phyloP scores from a whole-genome alignment of 495 filamentous ascomycete genomes.

The Xanthoparmelia taractica region DNA sequence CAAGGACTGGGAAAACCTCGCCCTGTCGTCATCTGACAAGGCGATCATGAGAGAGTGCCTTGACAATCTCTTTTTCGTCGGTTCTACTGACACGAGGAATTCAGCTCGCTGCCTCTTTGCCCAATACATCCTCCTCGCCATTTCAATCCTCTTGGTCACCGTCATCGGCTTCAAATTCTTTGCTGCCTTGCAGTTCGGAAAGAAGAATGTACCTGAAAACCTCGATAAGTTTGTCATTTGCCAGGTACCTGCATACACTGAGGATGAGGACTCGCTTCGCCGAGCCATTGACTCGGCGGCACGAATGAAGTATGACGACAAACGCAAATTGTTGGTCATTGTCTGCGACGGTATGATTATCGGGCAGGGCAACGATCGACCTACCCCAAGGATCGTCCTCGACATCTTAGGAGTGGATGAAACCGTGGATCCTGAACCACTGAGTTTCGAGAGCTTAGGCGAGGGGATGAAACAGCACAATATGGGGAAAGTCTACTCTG shows the following conservation, averaged over 20 bases:
- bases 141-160: conserved; percentile 69
- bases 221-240: conserved; percentile 98
- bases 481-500: conserved; percentile 98
- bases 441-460: conserved; percentile 94
- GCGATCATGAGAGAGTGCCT: conserved; percentile 73
- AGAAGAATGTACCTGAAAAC: conserved; percentile 86
- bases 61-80: conserved; percentile 92
- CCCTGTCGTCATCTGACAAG: conserved; percentile 46
- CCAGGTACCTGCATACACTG: conserved; percentile 95
- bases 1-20: conserved; percentile 68
- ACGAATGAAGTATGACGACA: conserved; percentile 95
- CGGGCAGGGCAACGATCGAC: conserved; percentile 92
- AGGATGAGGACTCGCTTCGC: conserved; percentile 94
- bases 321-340: conserved; percentile 88
- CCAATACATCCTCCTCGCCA: conserved; percentile 83
- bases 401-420: conserved; percentile 95
- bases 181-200: conserved; percentile 86
- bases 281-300: conserved; percentile 95
- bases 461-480: conserved; percentile 98
- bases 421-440: conserved; percentile 87
- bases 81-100: conserved; percentile 85
- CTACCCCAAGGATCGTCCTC: conserved; percentile 91
- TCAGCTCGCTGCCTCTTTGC: conserved; percentile 80
- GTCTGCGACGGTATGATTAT: conserved; percentile 99
- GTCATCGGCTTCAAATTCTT: conserved; percentile 96